Base-by-base conservation (phyloP, 345 rosid genomes). In the Syzygium aqueum region DNA sequence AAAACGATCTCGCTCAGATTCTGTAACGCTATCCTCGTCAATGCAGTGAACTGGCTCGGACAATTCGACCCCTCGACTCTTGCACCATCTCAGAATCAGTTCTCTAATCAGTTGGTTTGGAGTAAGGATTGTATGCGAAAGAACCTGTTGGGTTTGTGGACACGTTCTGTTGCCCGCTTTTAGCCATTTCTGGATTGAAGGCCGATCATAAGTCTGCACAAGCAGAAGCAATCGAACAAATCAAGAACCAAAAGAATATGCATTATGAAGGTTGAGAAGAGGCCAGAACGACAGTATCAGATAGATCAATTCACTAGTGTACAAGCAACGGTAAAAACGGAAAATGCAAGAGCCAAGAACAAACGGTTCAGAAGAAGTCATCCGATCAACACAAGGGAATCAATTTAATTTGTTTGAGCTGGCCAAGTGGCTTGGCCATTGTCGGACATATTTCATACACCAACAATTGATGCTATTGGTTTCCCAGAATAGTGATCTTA, bases 1-100 rank as follows among this genome's bases (percentile, higher is more conserved):
- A 88, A 97, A 94, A 85, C 90, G 88, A 86, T 90, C 92, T 10
- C 94, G 95, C 67, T 96, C 96, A 22, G 96, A 92, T 86, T 90
- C 92, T 1, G 97, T 93, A 57, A 91, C 86, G 13, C 90, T 92
- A 89, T 94, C 95, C 84, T 93, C 96, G 37, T 93, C 88, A 21
- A 88, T 87, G 86, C 87, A 86, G 11, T 87, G 90, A 84, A 88
- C 86, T 8, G 90, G 91, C 10, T 90, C 92, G 3, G 92, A 90
- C 67, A 91, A 85, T 86, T 94, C 96, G 22, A 94, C 8, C 30
- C 97, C 97, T 86, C 88, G 92, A 86, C 86, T 92, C 89, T 91
- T 92, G 83, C 98, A 94, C 99, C 99, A 97, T 53, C 94, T 96
- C 3, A 91, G 91, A 87, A 96, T 95, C 99, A 97, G 90, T 22